These are phyloP conservation scores for Ustilago vetiveriae DNA, from an alignment of 1,284 basidiomycete species.

Conservation along the genomic window DNA sequence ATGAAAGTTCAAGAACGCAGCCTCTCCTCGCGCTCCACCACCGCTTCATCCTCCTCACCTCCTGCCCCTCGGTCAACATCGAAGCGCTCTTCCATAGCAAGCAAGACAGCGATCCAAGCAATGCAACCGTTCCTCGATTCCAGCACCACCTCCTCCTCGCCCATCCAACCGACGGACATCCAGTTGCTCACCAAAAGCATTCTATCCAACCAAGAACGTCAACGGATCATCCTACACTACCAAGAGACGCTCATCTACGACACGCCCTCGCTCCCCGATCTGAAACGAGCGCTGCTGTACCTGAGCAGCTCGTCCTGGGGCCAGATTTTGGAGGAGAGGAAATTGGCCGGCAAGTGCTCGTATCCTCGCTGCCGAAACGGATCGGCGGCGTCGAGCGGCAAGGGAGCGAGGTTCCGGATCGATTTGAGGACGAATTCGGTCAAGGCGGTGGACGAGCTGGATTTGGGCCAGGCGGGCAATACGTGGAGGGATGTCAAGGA, in stretches of 20 bases:
- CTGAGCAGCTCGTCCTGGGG: conserved; percentile 29
- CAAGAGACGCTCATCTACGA: conserved; percentile 32
- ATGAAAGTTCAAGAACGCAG: conserved; percentile 36
- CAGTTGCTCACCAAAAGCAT: conserved; percentile 47
- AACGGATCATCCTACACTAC: conserved; percentile 25
- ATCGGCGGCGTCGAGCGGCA: not conserved
- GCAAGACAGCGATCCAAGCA: conserved; percentile 15
- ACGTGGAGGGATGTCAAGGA: conserved; percentile 27
- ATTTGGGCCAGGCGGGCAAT: conserved; percentile 28
- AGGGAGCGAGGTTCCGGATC: conserved; percentile 15
- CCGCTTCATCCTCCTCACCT: not conserved
- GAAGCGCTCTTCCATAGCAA: too few species aligned
- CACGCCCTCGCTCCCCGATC: not conserved
- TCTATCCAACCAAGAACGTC: conserved; percentile 36
- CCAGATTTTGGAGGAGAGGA: conserved; percentile 36
- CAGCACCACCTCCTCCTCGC: conserved; percentile 14
- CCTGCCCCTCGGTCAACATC: not conserved
- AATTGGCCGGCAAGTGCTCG: conserved; percentile 22
- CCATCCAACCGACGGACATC: conserved; percentile 46
- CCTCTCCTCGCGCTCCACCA: not conserved
- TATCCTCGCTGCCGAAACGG: conserved; percentile 21
- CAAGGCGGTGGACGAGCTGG: conserved; percentile 14
- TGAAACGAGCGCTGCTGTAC: conserved; percentile 24
- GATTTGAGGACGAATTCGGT: conserved; percentile 17
- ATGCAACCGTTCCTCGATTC: conserved; percentile 37